Conservation (phyloP, 768 basidiomycete genomes). For the Termitomyces eurrhizus region DNA sequence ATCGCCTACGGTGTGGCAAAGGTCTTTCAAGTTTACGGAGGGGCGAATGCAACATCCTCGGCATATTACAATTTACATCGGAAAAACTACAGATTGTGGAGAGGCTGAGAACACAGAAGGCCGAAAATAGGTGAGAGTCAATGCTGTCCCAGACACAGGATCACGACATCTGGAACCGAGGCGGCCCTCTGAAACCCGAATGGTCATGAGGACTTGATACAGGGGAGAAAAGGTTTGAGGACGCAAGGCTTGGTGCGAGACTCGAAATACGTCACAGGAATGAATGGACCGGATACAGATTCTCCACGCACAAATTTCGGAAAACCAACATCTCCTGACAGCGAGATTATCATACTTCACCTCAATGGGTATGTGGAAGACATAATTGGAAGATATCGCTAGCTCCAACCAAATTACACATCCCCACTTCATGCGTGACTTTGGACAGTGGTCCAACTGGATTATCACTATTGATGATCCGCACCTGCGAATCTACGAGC, state of each 20-base stretch:
- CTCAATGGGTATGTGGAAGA: not conserved
- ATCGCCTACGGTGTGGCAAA: too few relatives aligned
- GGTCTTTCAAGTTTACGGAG: not conserved
- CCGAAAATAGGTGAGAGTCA: not conserved
- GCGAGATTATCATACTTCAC: not conserved
- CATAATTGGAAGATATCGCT: not conserved
- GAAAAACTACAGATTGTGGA: not conserved
- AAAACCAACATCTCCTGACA: not conserved
- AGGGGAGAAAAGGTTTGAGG: not conserved
- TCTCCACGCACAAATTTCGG: not conserved
- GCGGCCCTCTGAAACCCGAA: not conserved
- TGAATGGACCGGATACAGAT: not conserved
- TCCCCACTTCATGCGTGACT: not conserved
- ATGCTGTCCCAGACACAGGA: not conserved
- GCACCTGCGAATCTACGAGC: not conserved
- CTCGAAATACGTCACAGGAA: not conserved
- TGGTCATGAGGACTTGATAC: not conserved
- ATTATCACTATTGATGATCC: not conserved
- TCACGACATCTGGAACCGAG: too few relatives aligned
- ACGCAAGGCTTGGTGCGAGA: not conserved
- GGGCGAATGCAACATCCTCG: not conserved
- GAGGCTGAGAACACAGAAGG: not conserved
- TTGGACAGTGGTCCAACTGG: not conserved
- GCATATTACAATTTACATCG: not conserved
- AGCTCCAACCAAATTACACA: not conserved